Percentiles rank a stretch among this genome's conserved stretches.
Evolutionary conservation across 306 rosid genomes (phyloP).

Genomic region (Canavalia gladiata): DNA sequence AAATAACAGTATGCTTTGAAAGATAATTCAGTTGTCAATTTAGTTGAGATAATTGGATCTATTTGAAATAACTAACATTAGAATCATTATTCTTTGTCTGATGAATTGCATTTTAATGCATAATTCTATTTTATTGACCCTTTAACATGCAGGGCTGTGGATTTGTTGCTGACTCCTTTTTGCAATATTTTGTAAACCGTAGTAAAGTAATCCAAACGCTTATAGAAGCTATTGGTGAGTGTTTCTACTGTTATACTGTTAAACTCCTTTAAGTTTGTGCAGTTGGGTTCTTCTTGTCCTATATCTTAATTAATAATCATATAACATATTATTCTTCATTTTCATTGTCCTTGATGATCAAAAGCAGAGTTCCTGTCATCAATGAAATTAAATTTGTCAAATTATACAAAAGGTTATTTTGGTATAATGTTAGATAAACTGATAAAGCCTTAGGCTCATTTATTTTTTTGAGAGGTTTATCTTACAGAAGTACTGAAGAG

Average conservation of each 20-base stretch:
- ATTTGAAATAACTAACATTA: constrained; percentile 27
- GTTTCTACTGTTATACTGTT: constrained; percentile 14
- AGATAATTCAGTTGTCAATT: constrained; percentile 4
- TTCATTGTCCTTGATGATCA: constrained; percentile 31
- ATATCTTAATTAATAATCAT: neutral
- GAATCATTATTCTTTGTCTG: neutral
- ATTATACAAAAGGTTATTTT: neutral
- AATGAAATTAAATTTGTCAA: constrained; percentile 14
- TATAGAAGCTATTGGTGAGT: constrained; percentile 90
- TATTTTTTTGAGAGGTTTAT: neutral
- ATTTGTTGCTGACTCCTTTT: constrained; percentile 61
- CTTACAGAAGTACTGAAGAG: constrained; percentile 12
- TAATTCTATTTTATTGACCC: constrained; percentile 40
- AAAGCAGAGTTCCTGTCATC: constrained; percentile 1
- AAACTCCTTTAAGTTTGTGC: constrained; percentile 26
- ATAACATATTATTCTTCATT: constrained; percentile 19
- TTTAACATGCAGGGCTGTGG: constrained; percentile 75
- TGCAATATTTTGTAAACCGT: constrained; percentile 63
- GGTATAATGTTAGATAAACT: neutral
- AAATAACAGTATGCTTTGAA: neutral
- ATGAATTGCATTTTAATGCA: constrained; percentile 24
- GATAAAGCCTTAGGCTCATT: neutral
- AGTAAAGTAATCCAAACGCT: constrained; percentile 72
- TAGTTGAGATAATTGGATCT: constrained; percentile 17
- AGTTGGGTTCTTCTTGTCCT: constrained; percentile 5